Conservation (phyloP, 192 early-diverging fungal species). For the Chytriomyces sp. region DNA sequence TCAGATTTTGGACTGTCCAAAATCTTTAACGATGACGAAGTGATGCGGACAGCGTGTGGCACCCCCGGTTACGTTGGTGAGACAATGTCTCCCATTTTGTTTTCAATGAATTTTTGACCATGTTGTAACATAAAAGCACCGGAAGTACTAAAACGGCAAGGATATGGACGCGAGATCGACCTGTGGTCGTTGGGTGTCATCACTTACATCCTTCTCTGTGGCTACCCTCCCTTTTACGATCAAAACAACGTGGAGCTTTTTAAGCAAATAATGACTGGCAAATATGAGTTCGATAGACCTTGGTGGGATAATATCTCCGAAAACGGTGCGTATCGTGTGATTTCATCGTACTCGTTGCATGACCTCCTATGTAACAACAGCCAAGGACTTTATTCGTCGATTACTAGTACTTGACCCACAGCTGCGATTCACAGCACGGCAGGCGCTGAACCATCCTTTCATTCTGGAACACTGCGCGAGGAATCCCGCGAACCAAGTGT, state of each 20-base stretch:
- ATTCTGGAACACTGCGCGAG: conserved; percentile 54
- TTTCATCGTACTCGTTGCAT: conserved; percentile 6
- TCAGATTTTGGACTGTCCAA: conserved; percentile 96
- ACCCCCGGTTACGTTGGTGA: conserved; percentile 76
- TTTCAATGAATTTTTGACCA: background rate
- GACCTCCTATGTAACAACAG: conserved; percentile 30
- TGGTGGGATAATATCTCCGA: conserved; percentile 79
- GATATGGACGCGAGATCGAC: conserved; percentile 77
- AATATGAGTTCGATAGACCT: conserved; percentile 75
- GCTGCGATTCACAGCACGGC: conserved; percentile 47
- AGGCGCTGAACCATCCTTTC: conserved; percentile 54
- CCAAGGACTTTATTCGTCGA: conserved; percentile 60
- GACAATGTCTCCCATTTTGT: background rate
- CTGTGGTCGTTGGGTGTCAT: conserved; percentile 96
- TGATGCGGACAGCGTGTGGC: conserved; percentile 82
- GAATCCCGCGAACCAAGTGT: conserved; percentile 42
- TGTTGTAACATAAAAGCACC: conserved; percentile 65
- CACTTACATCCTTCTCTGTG: conserved; percentile 89
- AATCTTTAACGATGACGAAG: conserved; percentile 61
- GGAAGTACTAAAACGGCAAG: conserved; percentile 74
- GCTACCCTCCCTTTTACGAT: conserved; percentile 82
- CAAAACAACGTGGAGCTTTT: conserved; percentile 65
- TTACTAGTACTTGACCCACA: conserved; percentile 63
- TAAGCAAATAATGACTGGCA: conserved; percentile 68
- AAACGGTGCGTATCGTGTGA: conserved; percentile 44